phyloP scores from a whole-genome alignment of 1,284 basidiomycete species.

The Ceratobasidium papillatum region DNA sequence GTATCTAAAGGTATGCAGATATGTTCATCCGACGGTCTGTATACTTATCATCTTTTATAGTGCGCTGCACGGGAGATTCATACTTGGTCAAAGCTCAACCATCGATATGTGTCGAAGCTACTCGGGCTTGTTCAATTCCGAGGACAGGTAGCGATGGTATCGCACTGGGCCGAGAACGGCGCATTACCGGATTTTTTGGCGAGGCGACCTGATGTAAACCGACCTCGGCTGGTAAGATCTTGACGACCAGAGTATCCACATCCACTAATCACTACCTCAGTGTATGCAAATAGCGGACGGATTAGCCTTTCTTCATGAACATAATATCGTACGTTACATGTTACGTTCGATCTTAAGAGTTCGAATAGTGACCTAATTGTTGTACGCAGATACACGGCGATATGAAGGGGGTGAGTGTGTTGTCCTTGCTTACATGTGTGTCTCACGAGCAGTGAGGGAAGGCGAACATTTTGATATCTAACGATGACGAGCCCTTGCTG shows the following conservation, averaged over 20 bases:
- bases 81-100: conserved; percentile 6
- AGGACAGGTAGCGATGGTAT: conserved; percentile 2
- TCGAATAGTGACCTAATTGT: too few relatives aligned
- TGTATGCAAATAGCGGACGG: neutral
- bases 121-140: neutral
- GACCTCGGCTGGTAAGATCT: neutral
- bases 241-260: neutral
- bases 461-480: conserved; percentile 17
- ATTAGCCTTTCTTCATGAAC: neutral
- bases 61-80: neutral
- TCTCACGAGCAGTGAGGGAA: neutral
- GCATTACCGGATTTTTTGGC: neutral
- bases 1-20: neutral
- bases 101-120: neutral
- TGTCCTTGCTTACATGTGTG: neutral
- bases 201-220: neutral
- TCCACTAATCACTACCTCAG: neutral
- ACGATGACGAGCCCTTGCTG: neutral
- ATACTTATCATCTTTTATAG: neutral
- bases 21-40: too few relatives aligned
- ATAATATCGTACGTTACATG: neutral
- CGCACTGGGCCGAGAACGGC: neutral
- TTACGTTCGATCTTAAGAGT: too few relatives aligned
- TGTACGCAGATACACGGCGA: neutral
- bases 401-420: neutral